phyloP scores from a whole-genome alignment of 305 asterid species.

The Fraxinus albicans region DNA sequence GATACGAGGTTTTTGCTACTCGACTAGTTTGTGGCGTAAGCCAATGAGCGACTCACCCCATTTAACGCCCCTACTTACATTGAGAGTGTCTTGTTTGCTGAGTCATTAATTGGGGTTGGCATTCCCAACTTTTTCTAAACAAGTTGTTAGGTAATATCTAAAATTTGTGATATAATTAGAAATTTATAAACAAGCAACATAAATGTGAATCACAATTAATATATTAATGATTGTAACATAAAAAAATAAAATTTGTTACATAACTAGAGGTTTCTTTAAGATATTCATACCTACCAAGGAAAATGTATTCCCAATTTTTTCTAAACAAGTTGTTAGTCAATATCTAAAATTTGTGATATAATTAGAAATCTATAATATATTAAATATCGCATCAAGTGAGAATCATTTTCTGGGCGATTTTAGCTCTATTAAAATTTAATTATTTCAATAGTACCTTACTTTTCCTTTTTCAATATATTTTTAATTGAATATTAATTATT shows the following conservation, averaged over 20 bases:
- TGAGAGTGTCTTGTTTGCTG: neutral
- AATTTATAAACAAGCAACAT: constrained; percentile 9
- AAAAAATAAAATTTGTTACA: neutral
- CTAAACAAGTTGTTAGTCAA: too few species aligned
- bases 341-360: too few species aligned
- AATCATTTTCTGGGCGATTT: too few species aligned
- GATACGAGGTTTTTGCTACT: neutral
- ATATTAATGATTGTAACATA: constrained; percentile 19
- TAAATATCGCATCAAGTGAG: too few species aligned
- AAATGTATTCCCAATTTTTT: too few species aligned
- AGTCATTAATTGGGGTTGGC: neutral
- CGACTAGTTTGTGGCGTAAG: neutral
- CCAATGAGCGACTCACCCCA: neutral
- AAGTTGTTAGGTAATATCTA: constrained; percentile 26
- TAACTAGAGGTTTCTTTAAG: constrained; percentile 14
- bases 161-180: neutral
- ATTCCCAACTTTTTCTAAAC: constrained; percentile 10
- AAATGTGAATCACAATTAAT: constrained; percentile 19
- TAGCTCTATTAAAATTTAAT: too few species aligned
- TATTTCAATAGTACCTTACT: too few species aligned
- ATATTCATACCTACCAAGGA: constrained; percentile 14
- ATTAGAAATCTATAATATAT: too few species aligned
- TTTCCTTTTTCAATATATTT: too few species aligned
- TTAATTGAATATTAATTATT: too few species aligned
- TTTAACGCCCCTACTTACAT: neutral